phyloP scores from a whole-genome alignment of 352 stramenopile species.

The Phytophthora parvispora region DNA sequence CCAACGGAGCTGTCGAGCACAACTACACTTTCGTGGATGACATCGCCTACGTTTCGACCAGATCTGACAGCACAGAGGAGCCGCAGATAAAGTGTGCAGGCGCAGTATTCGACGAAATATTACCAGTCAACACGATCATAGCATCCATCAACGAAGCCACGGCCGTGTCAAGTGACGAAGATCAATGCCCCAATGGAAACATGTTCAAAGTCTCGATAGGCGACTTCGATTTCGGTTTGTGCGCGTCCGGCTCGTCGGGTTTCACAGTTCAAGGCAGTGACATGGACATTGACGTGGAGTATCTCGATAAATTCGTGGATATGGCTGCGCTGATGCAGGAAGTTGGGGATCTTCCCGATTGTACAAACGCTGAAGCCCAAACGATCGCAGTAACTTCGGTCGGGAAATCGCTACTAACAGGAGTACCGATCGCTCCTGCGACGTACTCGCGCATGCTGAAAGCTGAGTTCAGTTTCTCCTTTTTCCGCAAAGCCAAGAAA shows the following conservation, averaged over 20 bases:
- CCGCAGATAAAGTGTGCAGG: neutral
- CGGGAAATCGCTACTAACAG: neutral
- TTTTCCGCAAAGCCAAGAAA: constrained; percentile 1
- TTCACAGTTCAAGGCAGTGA: constrained; percentile 11
- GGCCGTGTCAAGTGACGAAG: neutral
- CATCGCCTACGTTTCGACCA: constrained; percentile 23
- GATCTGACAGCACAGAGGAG: neutral
- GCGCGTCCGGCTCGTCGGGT: constrained; percentile 16
- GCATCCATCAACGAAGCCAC: constrained; percentile 7
- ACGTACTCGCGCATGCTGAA: neutral
- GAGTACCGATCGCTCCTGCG: neutral
- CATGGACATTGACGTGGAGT: constrained; percentile 11
- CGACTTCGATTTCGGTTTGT: constrained; percentile 6
- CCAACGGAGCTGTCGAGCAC: constrained; percentile 19
- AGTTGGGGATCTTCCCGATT: neutral
- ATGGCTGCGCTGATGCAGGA: neutral
- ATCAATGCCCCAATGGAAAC: constrained; percentile 21
- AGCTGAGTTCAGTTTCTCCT: constrained; percentile 3
- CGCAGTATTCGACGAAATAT: neutral
- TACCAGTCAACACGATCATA: constrained; percentile 21
- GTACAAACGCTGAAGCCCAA: constrained; percentile 2
- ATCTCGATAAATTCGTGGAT: constrained; percentile 1
- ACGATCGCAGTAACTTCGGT: neutral
- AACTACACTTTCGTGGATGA: constrained; percentile 37
- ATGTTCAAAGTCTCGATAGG: constrained; percentile 28